phyloP scores from a whole-genome alignment of 2,329 filamentous ascomycete species.

The Rhinocladiella similis region DNA sequence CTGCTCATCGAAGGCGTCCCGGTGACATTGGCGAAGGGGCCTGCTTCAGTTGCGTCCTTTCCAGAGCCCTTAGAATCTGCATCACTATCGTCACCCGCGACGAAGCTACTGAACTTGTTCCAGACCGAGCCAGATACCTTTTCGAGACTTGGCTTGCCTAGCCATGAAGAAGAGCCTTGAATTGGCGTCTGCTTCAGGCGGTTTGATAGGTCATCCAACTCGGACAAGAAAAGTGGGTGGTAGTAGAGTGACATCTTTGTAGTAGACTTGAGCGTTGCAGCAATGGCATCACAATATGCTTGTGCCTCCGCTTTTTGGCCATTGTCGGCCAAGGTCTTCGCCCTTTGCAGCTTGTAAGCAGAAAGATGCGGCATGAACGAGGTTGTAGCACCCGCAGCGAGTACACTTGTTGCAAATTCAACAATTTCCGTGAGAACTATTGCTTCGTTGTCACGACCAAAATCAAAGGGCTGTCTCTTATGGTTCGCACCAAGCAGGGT shows the following conservation, averaged over 20 bases:
- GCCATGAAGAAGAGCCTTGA: conserved; percentile 81
- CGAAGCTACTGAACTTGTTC: conserved; percentile 94
- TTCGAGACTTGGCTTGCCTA: conserved; percentile 92
- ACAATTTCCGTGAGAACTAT: conserved; percentile 96
- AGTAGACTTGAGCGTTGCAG: conserved; percentile 71
- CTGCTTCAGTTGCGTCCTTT: conserved; percentile 62
- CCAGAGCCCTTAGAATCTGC: conserved; percentile 58
- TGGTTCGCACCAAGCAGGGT: conserved; percentile 86
- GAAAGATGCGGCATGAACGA: conserved; percentile 77
- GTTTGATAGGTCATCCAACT: conserved; percentile 79
- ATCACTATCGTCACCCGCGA: conserved; percentile 84
- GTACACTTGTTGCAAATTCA: conserved; percentile 80
- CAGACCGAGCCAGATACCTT: conserved; percentile 90
- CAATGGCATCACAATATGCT: conserved; percentile 86
- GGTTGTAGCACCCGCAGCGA: conserved; percentile 51
- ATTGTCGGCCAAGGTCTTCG: conserved; percentile 77
- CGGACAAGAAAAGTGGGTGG: conserved; percentile 69
- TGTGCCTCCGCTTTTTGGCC: conserved; percentile 81
- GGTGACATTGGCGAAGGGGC: conserved; percentile 80
- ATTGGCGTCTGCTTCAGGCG: conserved; percentile 83
- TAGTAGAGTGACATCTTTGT: conserved; percentile 87
- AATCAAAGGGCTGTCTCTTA: conserved; percentile 66
- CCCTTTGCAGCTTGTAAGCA: conserved; percentile 88
- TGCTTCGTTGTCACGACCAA: conserved; percentile 77
- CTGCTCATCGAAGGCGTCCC: conserved; percentile 74